Base-by-base conservation (phyloP, 768 basidiomycete genomes). In the Mycena chlorophos region DNA sequence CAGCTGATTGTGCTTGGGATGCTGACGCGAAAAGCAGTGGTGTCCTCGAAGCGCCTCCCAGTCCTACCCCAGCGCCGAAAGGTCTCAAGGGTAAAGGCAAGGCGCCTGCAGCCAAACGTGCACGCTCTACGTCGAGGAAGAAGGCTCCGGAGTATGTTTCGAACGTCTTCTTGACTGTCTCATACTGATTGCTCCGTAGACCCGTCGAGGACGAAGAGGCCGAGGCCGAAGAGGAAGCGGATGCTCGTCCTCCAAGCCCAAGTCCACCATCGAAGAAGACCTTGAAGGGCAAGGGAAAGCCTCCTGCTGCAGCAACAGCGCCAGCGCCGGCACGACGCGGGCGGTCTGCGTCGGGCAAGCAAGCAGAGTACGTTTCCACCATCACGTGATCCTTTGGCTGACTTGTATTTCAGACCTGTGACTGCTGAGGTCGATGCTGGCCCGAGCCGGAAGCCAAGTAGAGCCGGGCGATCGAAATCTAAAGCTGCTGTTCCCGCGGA, bases 21-120 rank as follows among this genome's bases (percentile, higher is more conserved):
- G 31, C 31, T 34, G 31, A 34, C 31, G 31, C 31, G 17, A 34
- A 34, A 8, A 17, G 31, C 17, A 34, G 31, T 17, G 8, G 8
- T 34, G 31, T 34, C 31, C 31, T 17, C 8, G 31, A 34, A 17
- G 31, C 13, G 40, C 40, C 40, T 42, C 40, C 40, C n/a, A 42
- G 40, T 42, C 37, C 56, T 27, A 42, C 17, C 8, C 52, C 52
- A 20, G 13, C 28, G 14, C 53, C 53, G 2, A 54, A 48, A 22
- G 23, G 34, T 12, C 25, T 23, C 29, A 51, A 43, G 39, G 25
- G 10, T 12, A 55, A 45, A 19, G 40, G 40, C n/a, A 42, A 42
- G 39, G 47, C 54, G 26, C 38, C 54, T 12, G 46, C 43, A 1
- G n/a, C 40, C n/a, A 42, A 42, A 42, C 40, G 40, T 5, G 40